Base-by-base conservation (phyloP, 768 basidiomycete genomes). In the Agaricus bisporus region DNA sequence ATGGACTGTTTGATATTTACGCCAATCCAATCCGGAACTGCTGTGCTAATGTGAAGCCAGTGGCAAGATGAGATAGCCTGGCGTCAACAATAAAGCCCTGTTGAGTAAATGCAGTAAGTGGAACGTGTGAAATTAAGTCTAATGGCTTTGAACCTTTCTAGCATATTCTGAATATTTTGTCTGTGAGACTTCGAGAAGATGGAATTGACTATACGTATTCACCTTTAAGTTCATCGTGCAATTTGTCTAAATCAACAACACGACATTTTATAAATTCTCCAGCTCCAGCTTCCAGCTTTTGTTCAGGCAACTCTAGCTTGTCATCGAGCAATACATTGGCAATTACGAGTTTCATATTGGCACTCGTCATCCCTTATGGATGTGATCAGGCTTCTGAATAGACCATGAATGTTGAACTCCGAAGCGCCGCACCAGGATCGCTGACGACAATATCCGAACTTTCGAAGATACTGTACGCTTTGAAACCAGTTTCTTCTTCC, bases 401-500 rank as follows among this genome's bases (percentile, higher is more conserved):
- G 44, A 15, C 50, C 8, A 3, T n/a, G n/a, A n/a, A n/a, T n/a
- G n/a, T n/a, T 32, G 32, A 32, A 4, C 32, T 3, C 2, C 32
- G 32, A 11, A 11, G 8, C 49, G 15, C 61, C 70, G 48, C 39
- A 88, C 88, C 91, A 58, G 90, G 88, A 64, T 92, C 88, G 56
- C 67, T 71, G 35, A 86, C 86, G 22, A 86, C 63, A 20, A 83
- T 60, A 3, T 85, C 82, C 6, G 82, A 81, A 1, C 77, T 71
- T 56, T 91, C 80, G 29, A 87, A 61, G 28, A 94, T 74, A 47
- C 74, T 66, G 48, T 78, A 72, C 2, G 86, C 87, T 49, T 77
- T 82, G 69, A 82, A 95, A 4, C 95, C 95, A 2, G 95, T 97
- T 68, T 98, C 95, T 70, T 98, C 95, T 61, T 84, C 77, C 12